Percentiles rank a stretch among this genome's conserved stretches.
phyloP scores from a whole-genome alignment of 2,329 filamentous ascomycete species.

The Dactylellina parvicollis region DNA sequence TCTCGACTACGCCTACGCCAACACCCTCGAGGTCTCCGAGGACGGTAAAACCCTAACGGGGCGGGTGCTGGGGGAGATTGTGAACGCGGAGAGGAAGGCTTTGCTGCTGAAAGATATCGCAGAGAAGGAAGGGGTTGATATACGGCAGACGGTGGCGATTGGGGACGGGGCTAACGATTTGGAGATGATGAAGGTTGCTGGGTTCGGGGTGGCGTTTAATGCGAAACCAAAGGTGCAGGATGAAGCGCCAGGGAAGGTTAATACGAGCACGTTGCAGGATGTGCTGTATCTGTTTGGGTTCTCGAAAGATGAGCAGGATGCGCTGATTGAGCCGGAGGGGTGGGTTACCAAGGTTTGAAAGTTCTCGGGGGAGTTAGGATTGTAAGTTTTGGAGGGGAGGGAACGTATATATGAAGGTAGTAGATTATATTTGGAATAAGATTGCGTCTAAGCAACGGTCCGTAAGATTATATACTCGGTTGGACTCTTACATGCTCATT shows the following conservation, averaged over 20 bases:
- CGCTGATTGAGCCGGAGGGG: conserved; percentile 23
- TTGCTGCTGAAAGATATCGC: conserved; percentile 78
- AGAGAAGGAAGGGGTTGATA: conserved; percentile 71
- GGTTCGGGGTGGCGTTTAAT: conserved; percentile 82
- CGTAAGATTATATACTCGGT: too few relatives aligned
- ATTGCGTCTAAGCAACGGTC: too few relatives aligned
- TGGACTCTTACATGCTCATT: too few relatives aligned
- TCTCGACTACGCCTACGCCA: conserved; percentile 88
- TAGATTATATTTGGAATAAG: too few relatives aligned
- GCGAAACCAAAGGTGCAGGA: conserved; percentile 84
- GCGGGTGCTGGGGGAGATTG: conserved; percentile 75
- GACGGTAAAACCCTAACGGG: conserved; percentile 71
- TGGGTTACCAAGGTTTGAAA: not conserved
- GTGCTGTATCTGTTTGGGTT: conserved; percentile 79
- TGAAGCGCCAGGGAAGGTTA: conserved; percentile 73
- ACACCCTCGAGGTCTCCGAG: conserved; percentile 75
- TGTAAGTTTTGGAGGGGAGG: too few relatives aligned
- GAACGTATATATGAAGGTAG: too few relatives aligned
- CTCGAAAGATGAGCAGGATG: conserved; percentile 68
- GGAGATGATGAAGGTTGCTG: conserved; percentile 79
- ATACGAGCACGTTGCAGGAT: conserved; percentile 75
- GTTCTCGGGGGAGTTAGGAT: too few relatives aligned
- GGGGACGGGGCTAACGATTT: conserved; percentile 86
- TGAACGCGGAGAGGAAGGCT: conserved; percentile 79
- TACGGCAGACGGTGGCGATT: conserved; percentile 76